Base-by-base conservation (phyloP, 2,329 filamentous ascomycete species). In the Laburnicola sp. region DNA sequence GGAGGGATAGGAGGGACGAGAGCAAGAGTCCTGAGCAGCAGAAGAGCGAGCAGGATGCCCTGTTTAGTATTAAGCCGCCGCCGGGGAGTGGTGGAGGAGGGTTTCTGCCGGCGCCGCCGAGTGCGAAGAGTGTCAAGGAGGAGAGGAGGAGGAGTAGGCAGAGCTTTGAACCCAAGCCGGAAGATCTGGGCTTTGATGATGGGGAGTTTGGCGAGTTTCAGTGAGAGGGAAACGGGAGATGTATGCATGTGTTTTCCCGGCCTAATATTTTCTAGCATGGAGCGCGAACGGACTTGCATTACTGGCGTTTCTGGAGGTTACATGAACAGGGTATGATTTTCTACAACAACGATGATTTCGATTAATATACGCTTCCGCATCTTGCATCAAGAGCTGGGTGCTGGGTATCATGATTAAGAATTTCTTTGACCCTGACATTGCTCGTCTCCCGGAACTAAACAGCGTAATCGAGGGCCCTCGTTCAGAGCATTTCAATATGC, bases 191-290 rank as follows among this genome's bases (percentile, higher is more conserved):
- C 0, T 94, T 94, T 63, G 90, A 95, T 65, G 89, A 96, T 69
- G 91, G 90, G 1, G 87, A 93, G 66, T 92, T 91, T 81, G 90
- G 89, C 21, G 90, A 95, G 74, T 95, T 95, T 75, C 79, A 82
- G 64, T 82, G 64, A 62, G 16, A 9, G 7, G 30, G n/a, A 6
- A 21, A 9, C 2, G 34, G 36, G 8, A 7, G 21, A 27, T 31
- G 34, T 32, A 35, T 8, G 6, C 7, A 30, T 9, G 6, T 25
- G 40, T 16, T 22, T 48, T n/a, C n/a, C n/a, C n/a, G n/a, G n/a
- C n/a, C n/a, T n/a, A n/a, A n/a, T n/a, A n/a, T n/a, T 41, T 35
- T 41, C 42, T 25, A 50, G 45, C 42, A 54, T 40, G 27, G 51
- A 50, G 41, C 26, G 50, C 50, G 7, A 8, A 54, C 48, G 50